Conservation (phyloP, 139 green algal genomes). For the Astrephomene gubernaculifera region DNA sequence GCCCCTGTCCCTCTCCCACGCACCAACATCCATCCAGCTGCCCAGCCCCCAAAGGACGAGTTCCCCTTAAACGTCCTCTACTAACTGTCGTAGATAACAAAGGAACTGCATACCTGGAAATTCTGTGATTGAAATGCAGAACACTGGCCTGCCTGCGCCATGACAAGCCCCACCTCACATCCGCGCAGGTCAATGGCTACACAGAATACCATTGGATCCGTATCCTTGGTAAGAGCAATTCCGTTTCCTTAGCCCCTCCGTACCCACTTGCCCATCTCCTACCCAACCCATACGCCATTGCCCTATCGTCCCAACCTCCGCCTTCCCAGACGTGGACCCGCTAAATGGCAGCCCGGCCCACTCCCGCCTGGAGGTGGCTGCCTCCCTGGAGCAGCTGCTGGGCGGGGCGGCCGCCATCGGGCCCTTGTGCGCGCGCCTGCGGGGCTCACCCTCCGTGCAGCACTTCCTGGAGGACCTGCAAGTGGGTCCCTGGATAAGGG, state of each 20-base stretch:
- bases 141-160: not conserved
- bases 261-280: not conserved
- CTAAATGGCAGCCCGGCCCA: not conserved
- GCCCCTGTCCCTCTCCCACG: not conserved
- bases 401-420: not conserved
- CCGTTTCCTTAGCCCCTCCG: not conserved
- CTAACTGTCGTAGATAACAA: not conserved
- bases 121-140: not conserved
- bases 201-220: slow-evolving; percentile 33
- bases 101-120: not conserved
- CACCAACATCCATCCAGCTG: not conserved
- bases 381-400: slow-evolving; percentile 22
- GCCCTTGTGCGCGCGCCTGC: not conserved
- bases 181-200: not conserved
- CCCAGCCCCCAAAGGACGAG: not conserved
- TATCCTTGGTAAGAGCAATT: not conserved
- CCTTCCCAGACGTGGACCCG: slow-evolving; percentile 16
- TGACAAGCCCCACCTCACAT: not conserved
- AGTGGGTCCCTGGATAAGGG: not conserved
- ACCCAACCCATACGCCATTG: not conserved
- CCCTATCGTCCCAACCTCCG: not conserved
- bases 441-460: not conserved
- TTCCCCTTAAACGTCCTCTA: not conserved
- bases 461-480: slow-evolving; percentile 25
- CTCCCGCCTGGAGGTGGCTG: not conserved